Evolutionary conservation across 2,329 filamentous ascomycete species (phyloP), one percentile per base, ranked within the genome.

Genomic region (Colletotrichum plurivorum): DNA sequence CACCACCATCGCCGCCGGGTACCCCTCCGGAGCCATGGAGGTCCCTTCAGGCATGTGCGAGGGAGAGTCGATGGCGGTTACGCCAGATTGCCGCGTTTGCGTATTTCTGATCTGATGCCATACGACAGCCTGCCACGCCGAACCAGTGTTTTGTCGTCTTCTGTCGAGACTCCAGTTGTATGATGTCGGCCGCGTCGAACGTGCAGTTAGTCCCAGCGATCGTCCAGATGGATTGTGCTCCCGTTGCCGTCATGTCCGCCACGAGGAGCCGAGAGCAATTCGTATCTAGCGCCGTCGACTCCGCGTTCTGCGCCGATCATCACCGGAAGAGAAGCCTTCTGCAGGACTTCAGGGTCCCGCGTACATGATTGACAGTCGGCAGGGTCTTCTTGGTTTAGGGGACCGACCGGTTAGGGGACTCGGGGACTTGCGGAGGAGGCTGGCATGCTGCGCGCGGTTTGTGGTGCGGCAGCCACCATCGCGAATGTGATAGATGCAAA

Each of bases 301-400:
- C 43, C 25, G 22, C 15, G 49, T 66, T 66, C 55, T 60, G 20
- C 18, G 55, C 55, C 62, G 55, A 69, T 60, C 62, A n/a, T 51
- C 4, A 49, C 55, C 36, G 16, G 8, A 27, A 51, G 53, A 31
- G 16, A 22, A 16, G 22, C 8, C 36, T 22, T 18, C 43, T 66
- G 55, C 55, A 69, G 55, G 41, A 16, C 22, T 46, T 46, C 66
- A 60, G 62, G 66, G 62, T 56, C 61, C 15, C 54, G 53, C 58
- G 61, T 56, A 49, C 66, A 59, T 65, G 49, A 36, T 36, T 36
- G 31, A 64, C 3, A 55, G 39, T 43, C 27, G 39, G 60, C 12
- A 58, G 52, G 66, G 61, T 60, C 62, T 27, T 54, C 12, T 36
- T 58, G 39, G 20, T 52, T 20, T 45, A 51, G 36, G 43, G 55